phyloP scores from a whole-genome alignment of 2,329 filamentous ascomycete genomes.

The Colletotrichum phormii region DNA sequence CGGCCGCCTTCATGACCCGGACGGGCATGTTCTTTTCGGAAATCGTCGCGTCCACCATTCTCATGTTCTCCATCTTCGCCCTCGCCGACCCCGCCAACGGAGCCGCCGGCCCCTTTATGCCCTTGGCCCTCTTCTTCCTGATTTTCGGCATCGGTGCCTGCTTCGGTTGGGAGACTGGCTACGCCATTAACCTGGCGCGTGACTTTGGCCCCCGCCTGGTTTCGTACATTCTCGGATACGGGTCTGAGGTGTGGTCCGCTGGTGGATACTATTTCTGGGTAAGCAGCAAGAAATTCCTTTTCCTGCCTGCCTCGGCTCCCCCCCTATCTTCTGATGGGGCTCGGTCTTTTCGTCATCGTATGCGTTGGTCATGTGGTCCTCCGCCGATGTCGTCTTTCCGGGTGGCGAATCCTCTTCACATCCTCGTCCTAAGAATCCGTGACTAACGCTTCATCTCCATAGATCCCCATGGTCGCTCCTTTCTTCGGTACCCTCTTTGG shows the following conservation, averaged over 20 bases:
- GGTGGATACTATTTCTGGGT: conserved; percentile 81
- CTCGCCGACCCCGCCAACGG: conserved; percentile 69
- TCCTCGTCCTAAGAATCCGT: not conserved
- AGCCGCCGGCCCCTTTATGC: conserved; percentile 68
- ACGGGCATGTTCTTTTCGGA: conserved; percentile 79
- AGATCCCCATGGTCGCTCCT: conserved; percentile 79
- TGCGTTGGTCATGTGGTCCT: too few relatives aligned
- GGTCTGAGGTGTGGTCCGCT: conserved; percentile 72
- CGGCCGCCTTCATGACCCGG: conserved; percentile 73
- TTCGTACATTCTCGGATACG: conserved; percentile 76
- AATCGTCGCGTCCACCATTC: conserved; percentile 73
- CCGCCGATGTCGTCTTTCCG: too few relatives aligned
- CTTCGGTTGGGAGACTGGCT: conserved; percentile 82
- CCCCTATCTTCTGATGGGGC: not conserved
- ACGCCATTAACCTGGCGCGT: conserved; percentile 79
- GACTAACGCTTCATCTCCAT: conserved; percentile 16
- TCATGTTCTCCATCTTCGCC: conserved; percentile 80
- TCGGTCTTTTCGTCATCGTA: not conserved
- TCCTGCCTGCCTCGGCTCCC: not conserved
- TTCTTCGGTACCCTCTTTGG: conserved; percentile 74
- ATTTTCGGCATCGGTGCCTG: conserved; percentile 80
- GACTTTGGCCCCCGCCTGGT: conserved; percentile 78
- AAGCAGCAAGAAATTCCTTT: conserved; percentile 40
- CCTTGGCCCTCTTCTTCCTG: conserved; percentile 75
- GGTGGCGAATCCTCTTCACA: not conserved